Evolutionary conservation across 129 eudicot genomes (phyloP).

Genomic region (Pulicaria dysenterica): DNA sequence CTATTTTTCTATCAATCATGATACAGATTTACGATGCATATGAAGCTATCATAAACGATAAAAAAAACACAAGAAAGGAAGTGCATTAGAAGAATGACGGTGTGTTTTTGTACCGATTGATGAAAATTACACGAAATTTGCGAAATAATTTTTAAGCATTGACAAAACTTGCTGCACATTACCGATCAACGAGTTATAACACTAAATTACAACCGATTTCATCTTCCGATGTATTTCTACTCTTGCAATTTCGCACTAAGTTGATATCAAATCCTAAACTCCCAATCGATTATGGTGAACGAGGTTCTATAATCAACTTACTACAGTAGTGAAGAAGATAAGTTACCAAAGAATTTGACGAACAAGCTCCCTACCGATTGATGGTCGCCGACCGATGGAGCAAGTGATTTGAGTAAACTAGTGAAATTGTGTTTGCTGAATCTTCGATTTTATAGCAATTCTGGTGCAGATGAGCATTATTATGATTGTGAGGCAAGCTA

Average conservation of each 20-base stretch:
- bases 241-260: neutral
- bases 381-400: slow-evolving; percentile 11
- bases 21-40: neutral
- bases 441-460: neutral
- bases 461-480: neutral
- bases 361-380: neutral
- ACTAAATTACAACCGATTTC: neutral
- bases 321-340: neutral
- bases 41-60: neutral
- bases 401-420: slow-evolving; percentile 11
- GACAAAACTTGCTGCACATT: neutral
- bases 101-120: neutral
- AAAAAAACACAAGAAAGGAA: neutral
- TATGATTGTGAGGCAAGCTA: neutral
- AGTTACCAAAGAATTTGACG: slow-evolving; percentile 7
- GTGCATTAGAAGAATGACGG: neutral
- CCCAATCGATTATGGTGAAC: neutral
- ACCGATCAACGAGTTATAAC: too few relatives aligned
- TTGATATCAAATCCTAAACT: neutral
- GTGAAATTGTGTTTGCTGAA: slow-evolving; percentile 1
- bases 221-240: neutral
- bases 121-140: neutral
- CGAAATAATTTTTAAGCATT: neutral
- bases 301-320: neutral
- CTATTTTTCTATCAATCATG: too few relatives aligned